Base-by-base conservation (phyloP, 176 grass and related monocot species). In the Bolboschoenus planiculmis region DNA sequence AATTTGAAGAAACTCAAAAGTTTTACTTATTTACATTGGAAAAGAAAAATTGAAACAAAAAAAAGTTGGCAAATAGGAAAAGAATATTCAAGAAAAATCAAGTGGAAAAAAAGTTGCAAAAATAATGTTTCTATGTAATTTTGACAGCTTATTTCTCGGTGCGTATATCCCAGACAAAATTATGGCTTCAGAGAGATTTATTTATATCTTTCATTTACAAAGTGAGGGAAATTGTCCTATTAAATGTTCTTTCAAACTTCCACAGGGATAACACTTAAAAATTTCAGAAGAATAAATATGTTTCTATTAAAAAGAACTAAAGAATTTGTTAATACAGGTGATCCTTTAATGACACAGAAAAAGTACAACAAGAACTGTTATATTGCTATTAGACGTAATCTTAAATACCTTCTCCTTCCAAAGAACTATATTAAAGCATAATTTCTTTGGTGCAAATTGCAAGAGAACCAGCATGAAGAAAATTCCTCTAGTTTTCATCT, bases 401-500 rank as follows among this genome's bases (percentile, higher is more conserved):
- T 36, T 80, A 23, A 42, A 59, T 13, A 60, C 21, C 33, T 42
- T 58, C 31, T 56, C 26, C 29, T 40, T 80, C 78, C 35, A 37
- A 60, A 59, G 36, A 11, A 59, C 51, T n/a, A 80, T 65, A 26
- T 16, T 48, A 26, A 37, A 80, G 48, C 21, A 81, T 2, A 82
- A 50, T 66, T 63, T 64, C 39, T 47, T 31, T 11, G 24, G 13
- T 18, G 80, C 43, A 66, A 63, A 82, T 82, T 82, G 60, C 80
- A 82, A 82, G 14, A 57, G 40, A 82, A 82, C 37, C 79, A 50
- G 7, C 29, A 46, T 63, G 23, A 82, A 82, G 27, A 81, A 42
- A 5, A 60, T 39, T 58, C 15, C 51, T 26, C 36, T 82, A 44
- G 23, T 82, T 82, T 18, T 35, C 11, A 31, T 10, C 20, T 27